Base-by-base conservation (phyloP, 176 grass and related monocot genomes). In the Dendrocalamus sinicus region DNA sequence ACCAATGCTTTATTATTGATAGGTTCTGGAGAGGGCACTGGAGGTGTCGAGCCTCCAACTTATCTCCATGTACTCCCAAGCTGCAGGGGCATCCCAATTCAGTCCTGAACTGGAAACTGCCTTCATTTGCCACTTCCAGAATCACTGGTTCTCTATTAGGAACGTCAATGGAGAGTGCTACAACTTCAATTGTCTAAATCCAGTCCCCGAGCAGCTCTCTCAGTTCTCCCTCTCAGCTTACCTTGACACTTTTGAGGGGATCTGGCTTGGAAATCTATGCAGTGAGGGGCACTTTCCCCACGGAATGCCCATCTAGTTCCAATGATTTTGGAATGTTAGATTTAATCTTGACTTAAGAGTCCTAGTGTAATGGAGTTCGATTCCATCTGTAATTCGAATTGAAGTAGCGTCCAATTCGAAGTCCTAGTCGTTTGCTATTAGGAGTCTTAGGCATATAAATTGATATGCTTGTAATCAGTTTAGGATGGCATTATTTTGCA, bases 141-240 rank as follows among this genome's bases (percentile, higher is more conserved):
- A 88, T 58, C 91, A 93, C 79, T 90, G 88, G 85, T 80, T 93
- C 67, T 93, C 88, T 85, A 90, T 88, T 61, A 71, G 88, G 52
- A 90, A 88, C 10, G 85, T 90, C 47, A 90, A 90, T 62, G 81
- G 71, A 10, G 91, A 90, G 40, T 88, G 88, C 88, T 90, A 90
- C 82, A 86, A 93, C 57, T 88, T 88, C 67, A 86, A 93, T 73
- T 88, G 88, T 81, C 88, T 93, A 50, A 88, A 90, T 79, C 91
- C 82, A 13, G 82, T 81, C 14, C 88, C 82, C 0, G 85, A 88
- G 88, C 78, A 86, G 46, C 77, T 93, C 40, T 90, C 88, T 3
- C 84, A 83, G 78, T 90, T 90, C 73, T 76, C 86, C 48, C 88
- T 92, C 76, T 90, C 80, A 24, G 88, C 80, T 20, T 92, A 84